Base-by-base conservation (phyloP, 768 basidiomycete genomes). In the Mycena sanguinolenta region DNA sequence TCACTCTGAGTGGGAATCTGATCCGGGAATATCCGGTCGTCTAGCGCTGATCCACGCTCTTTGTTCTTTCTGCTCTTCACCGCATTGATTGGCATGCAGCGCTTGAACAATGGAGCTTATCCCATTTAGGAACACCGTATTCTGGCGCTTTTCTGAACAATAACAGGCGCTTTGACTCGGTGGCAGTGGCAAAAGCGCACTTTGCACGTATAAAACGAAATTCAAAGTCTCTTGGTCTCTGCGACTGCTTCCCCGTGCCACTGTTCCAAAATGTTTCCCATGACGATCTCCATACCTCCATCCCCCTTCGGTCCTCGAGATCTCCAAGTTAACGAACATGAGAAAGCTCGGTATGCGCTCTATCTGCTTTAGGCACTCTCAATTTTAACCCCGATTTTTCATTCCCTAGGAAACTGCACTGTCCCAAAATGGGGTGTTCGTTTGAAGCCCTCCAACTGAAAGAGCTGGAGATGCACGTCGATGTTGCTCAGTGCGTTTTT, bases 391-490 rank as follows among this genome's bases (percentile, higher is more conserved):
- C 32, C 12, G 30, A 6, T 30, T 32, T 46, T 59, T 42, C 39
- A 16, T 17, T 28, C 16, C 17, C 9, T 27, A 63, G 61, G 23
- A 17, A 34, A 16, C 42, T 49, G 14, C 44, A 38, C 10, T 65
- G 64, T 28, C 55, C 64, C 25, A 19, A n/a, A 17, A n/a, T 14
- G 12, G 55, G 55, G 12, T 65, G 64, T n/a, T 58, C 64, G 14
- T 65, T 65, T 30, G 55, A 50, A 28, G 17, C 32, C 23, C n/a
- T 50, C 32, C 55, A 58, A 14, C 23, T 46, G 42, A 65, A 58
- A 50, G 42, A 28, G 12, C n/a, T 65, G 5, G 55, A 65, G 19
- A 55, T 32, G 16, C 64, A 65, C 28, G n/a, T 64, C 36, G 63
- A 64, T 10, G 13, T 28, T 14, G 49, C 63, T 28, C 63, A 64